Evolutionary conservation across 108 stramenopile genomes (phyloP).

Genomic region (Parietichytrium sp.): DNA sequence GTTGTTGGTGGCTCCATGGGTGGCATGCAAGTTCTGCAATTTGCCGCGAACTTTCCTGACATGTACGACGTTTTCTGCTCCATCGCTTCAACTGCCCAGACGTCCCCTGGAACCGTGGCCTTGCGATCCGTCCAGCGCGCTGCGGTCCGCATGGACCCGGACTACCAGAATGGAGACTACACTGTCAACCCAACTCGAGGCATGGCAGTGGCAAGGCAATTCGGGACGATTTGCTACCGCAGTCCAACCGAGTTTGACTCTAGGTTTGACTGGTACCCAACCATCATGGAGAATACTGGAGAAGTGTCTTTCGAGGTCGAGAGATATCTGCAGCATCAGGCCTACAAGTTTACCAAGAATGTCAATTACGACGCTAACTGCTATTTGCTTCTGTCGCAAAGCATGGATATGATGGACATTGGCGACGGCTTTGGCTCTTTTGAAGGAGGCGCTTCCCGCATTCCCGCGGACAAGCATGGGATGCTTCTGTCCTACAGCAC

Average conservation of each 20-base stretch:
- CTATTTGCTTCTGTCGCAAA: constrained; percentile 36
- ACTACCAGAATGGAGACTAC: constrained; percentile 22
- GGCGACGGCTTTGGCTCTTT: neutral
- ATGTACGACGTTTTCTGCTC: neutral
- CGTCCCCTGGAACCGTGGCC: constrained; percentile 39
- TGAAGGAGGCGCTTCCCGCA: constrained; percentile 24
- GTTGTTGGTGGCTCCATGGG: constrained; percentile 42
- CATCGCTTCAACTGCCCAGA: constrained; percentile 38
- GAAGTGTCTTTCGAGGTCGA: constrained; percentile 44
- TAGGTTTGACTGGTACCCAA: constrained; percentile 32
- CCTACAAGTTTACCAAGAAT: constrained; percentile 36
- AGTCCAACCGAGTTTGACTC: constrained; percentile 34
- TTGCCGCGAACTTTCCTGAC: constrained; percentile 38
- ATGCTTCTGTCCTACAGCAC: constrained; percentile 37
- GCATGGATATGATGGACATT: constrained; percentile 38
- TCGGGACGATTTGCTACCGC: constrained; percentile 42
- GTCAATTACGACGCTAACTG: constrained; percentile 42
- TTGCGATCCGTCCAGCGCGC: constrained; percentile 42
- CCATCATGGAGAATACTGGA: neutral
- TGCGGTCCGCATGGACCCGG: constrained; percentile 41
- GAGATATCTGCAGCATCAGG: constrained; percentile 43
- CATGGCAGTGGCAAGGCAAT: neutral
- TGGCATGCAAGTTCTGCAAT: constrained; percentile 43
- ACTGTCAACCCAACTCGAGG: constrained; percentile 28
- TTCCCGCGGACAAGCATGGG: neutral